Percentiles rank a stretch among this genome's conserved stretches.
phyloP scores from a whole-genome alignment of 2,329 filamentous ascomycete genomes.

The Colletotrichum zoysiae region DNA sequence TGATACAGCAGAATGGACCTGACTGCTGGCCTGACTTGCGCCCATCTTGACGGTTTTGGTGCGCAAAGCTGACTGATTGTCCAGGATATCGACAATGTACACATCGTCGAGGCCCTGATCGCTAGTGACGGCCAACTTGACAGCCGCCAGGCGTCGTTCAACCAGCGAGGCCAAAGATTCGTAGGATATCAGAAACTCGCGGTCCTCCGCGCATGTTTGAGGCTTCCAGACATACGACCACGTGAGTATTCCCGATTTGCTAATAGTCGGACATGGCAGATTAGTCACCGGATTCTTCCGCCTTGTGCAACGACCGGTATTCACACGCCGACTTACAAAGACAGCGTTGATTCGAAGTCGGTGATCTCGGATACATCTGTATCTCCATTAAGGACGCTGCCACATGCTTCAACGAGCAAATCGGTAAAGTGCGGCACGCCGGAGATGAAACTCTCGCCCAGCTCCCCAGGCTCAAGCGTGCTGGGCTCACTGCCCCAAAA shows the following conservation, averaged over 20 bases:
- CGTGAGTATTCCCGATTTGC: background rate
- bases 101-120: background rate
- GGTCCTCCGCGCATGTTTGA: background rate
- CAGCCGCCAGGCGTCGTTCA: background rate
- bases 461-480: slow-evolving; percentile 18
- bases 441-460: slow-evolving; percentile 74
- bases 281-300: background rate
- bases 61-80: background rate
- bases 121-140: background rate
- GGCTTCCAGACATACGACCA: slow-evolving; percentile 1
- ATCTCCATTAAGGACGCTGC: slow-evolving; percentile 17
- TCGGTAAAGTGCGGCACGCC: slow-evolving; percentile 73
- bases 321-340: slow-evolving; percentile 16
- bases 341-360: slow-evolving; percentile 23
- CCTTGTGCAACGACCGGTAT: background rate
- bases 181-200: background rate
- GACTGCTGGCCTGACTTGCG: background rate
- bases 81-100: background rate
- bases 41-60: background rate
- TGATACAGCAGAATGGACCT: background rate
- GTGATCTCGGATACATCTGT: slow-evolving; percentile 20
- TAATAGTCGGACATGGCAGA: background rate
- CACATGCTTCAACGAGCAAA: slow-evolving; percentile 23
- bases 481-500: slow-evolving; percentile 22
- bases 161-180: background rate